Conservation (phyloP, 371 early-diverging fungal genomes). For the Umbelopsis sp. region DNA sequence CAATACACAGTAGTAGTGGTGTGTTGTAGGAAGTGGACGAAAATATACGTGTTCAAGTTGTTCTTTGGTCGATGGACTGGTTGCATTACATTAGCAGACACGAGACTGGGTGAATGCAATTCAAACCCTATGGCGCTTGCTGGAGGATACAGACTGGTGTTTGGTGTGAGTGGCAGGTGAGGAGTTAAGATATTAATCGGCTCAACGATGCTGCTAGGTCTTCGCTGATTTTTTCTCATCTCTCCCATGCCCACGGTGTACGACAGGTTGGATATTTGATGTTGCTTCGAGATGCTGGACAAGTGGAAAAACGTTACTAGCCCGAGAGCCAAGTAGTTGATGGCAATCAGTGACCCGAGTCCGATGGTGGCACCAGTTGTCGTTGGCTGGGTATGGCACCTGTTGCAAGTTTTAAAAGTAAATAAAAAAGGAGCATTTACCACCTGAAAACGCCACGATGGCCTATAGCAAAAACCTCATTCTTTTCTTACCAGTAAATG, state of each 20-base stretch:
- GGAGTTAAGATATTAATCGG: conserved; percentile 9
- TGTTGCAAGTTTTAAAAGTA: not conserved
- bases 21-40: conserved; percentile 10
- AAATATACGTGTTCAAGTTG: not conserved
- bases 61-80: not conserved
- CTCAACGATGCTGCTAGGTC: not conserved
- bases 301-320: conserved; percentile 5
- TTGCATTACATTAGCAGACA: not conserved
- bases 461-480: not conserved
- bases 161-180: not conserved
- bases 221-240: not conserved
- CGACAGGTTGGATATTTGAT: conserved; percentile 3
- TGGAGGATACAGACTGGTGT: not conserved
- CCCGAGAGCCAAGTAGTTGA: conserved; percentile 1
- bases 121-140: conserved; percentile 1
- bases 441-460: not conserved
- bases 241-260: conserved; percentile 4
- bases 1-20: not conserved
- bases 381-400: conserved; percentile 13
- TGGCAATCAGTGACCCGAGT: conserved; percentile 6
- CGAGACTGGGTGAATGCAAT: not conserved
- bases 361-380: conserved; percentile 16
- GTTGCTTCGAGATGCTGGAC: conserved; percentile 8
- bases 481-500: conserved; percentile 4
- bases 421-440: too few species aligned